Conservation (phyloP, 352 stramenopile genomes). For the Phytopythium delawarense region DNA sequence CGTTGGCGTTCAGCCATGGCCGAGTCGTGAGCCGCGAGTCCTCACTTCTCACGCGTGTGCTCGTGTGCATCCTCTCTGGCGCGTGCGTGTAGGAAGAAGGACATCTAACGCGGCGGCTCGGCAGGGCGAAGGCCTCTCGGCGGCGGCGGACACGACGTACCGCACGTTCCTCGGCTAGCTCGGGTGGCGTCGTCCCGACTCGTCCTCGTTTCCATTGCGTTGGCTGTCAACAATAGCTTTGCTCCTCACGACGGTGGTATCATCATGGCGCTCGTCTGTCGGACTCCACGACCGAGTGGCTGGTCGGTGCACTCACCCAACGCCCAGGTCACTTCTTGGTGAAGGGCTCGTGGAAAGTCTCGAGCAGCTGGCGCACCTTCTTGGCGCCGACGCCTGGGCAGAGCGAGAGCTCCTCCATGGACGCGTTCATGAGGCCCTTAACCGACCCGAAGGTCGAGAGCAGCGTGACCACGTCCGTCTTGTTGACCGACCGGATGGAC, state of each 20-base stretch:
- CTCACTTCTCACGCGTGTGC: constrained; percentile 1
- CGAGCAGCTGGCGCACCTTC: constrained; percentile 92
- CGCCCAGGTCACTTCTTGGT: constrained; percentile 40
- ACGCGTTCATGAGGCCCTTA: constrained; percentile 83
- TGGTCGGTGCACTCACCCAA: background rate
- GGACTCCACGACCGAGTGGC: background rate
- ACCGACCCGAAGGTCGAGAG: constrained; percentile 91
- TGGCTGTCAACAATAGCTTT: background rate
- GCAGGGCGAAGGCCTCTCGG: background rate
- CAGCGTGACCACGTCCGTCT: constrained; percentile 93
- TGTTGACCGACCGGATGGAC: constrained; percentile 91
- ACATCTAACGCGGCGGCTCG: background rate
- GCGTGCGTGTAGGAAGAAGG: background rate
- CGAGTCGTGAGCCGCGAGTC: background rate
- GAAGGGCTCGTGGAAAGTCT: constrained; percentile 94
- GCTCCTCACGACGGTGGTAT: background rate
- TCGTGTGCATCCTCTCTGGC: constrained; percentile 1
- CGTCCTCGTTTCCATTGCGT: background rate
- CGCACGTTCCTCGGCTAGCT: background rate
- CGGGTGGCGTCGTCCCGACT: background rate
- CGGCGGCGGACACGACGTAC: background rate
- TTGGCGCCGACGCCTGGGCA: constrained; percentile 94
- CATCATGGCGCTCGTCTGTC: background rate
- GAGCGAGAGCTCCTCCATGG: constrained; percentile 91
- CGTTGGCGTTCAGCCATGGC: background rate